Evolutionary conservation across 2,329 filamentous ascomycete genomes (phyloP).

Genomic region (Pseudocercospora pini-densiflorae): DNA sequence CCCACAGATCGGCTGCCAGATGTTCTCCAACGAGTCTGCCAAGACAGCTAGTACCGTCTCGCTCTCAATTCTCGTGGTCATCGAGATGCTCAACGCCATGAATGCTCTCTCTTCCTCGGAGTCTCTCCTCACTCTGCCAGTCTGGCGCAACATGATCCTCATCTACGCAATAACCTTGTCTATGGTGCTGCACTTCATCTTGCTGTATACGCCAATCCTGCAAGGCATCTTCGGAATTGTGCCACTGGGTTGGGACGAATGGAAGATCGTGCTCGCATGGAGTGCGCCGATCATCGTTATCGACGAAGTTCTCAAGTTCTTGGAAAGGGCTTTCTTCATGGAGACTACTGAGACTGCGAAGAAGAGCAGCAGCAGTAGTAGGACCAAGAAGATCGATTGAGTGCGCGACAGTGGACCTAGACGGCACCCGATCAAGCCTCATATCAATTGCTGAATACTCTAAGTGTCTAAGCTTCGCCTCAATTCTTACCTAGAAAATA

Average conservation of each 20-base stretch:
- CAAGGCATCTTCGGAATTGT: conserved; percentile 90
- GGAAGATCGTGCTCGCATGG: conserved; percentile 87
- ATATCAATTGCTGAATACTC: background rate
- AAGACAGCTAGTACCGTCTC: conserved; percentile 93
- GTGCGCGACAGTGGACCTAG: background rate
- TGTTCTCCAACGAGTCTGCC: conserved; percentile 85
- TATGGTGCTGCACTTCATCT: conserved; percentile 92
- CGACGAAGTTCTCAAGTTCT: conserved; percentile 80
- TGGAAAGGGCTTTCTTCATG: conserved; percentile 60
- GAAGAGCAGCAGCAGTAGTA: conserved; percentile 1
- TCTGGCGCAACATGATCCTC: conserved; percentile 99
- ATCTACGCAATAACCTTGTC: conserved; percentile 92
- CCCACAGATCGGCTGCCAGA: conserved; percentile 86
- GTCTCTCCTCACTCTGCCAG: conserved; percentile 85
- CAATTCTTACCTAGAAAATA: background rate
- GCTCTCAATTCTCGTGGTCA: conserved; percentile 87
- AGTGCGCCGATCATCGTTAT: conserved; percentile 94
- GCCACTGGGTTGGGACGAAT: conserved; percentile 82
- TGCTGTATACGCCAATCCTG: conserved; percentile 89
- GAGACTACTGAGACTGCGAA: conserved; percentile 28
- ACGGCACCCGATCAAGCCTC: background rate
- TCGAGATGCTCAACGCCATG: conserved; percentile 99
- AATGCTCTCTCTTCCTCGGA: conserved; percentile 96
- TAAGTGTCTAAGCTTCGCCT: background rate
- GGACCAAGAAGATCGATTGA: conserved; percentile 31